These are phyloP conservation scores for Chlorella sp. DNA, from an alignment of 139 green algal species.

Conservation along the genomic window DNA sequence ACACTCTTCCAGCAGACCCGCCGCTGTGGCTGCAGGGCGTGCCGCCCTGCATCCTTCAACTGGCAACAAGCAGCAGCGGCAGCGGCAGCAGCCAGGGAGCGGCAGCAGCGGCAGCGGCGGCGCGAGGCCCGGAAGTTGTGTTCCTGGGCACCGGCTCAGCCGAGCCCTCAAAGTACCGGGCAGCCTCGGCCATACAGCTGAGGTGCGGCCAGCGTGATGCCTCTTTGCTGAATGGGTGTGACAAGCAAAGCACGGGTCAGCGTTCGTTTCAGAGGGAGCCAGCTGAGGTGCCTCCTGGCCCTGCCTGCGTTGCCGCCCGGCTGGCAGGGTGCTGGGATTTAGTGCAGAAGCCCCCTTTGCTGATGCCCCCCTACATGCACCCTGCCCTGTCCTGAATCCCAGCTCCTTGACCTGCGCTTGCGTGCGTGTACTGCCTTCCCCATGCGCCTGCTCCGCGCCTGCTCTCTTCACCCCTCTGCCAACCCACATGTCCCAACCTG, in stretches of 20 bases:
- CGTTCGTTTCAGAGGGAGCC: too few relatives aligned
- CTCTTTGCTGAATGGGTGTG: too few relatives aligned
- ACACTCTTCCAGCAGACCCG: not conserved
- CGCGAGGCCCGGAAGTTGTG: constrained; percentile 39
- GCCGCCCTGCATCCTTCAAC: constrained; percentile 2
- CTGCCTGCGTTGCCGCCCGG: too few relatives aligned
- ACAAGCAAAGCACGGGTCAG: too few relatives aligned
- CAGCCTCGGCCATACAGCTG: constrained; percentile 65
- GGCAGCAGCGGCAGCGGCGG: not conserved
- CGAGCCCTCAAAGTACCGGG: constrained; percentile 87
- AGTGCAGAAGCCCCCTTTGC: too few relatives aligned
- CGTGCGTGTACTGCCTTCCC: not conserved
- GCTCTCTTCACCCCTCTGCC: too few relatives aligned
- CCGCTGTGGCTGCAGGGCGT: constrained; percentile 1
- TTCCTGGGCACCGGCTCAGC: constrained; percentile 88
- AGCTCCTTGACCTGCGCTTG: too few relatives aligned
- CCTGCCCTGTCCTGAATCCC: too few relatives aligned
- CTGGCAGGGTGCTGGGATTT: not conserved
- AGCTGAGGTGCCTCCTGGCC: too few relatives aligned
- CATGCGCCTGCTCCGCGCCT: too few relatives aligned
- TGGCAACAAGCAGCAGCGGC: not conserved
- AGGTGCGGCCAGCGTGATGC: not conserved
- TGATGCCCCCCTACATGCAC: not conserved
- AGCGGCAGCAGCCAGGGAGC: not conserved
- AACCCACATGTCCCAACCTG: not conserved